phyloP scores from a whole-genome alignment of 2,329 filamentous ascomycete genomes.

The Remersonia thermophila region DNA sequence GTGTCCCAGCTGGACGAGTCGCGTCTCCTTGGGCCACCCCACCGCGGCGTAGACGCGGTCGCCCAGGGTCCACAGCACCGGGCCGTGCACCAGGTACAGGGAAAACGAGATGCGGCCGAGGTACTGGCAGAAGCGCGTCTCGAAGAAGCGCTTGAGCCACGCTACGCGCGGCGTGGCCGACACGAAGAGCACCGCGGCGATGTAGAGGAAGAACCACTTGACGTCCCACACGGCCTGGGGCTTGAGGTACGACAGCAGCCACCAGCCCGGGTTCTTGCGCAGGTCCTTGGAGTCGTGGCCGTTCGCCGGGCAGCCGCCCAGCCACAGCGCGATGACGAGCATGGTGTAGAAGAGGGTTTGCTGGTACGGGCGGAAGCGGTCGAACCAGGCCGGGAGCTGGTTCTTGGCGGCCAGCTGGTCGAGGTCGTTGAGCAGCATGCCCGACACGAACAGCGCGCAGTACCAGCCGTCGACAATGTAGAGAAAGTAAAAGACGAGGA shows the following conservation, averaged over 20 bases:
- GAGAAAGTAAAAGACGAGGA: slow-evolving; percentile 50
- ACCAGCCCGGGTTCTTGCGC: slow-evolving; percentile 44
- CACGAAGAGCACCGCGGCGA: slow-evolving; percentile 45
- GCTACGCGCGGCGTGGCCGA: slow-evolving; percentile 39
- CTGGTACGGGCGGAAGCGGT: slow-evolving; percentile 32
- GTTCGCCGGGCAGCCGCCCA: slow-evolving; percentile 47
- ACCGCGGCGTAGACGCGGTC: slow-evolving; percentile 50
- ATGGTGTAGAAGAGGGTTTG: slow-evolving; percentile 38
- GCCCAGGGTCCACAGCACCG: slow-evolving; percentile 44
- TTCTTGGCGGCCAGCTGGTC: slow-evolving; percentile 37
- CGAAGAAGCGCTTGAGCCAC: slow-evolving; percentile 46
- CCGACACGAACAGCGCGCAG: slow-evolving; percentile 43
- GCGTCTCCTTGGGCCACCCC: slow-evolving; percentile 38
- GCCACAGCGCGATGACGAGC: slow-evolving; percentile 38
- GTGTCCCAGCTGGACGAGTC: slow-evolving; percentile 35
- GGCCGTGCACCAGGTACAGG: slow-evolving; percentile 51
- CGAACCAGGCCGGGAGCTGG: slow-evolving; percentile 37
- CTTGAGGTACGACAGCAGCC: slow-evolving; percentile 45
- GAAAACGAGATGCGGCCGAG: slow-evolving; percentile 48
- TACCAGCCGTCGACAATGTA: slow-evolving; percentile 52
- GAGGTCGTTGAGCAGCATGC: slow-evolving; percentile 48
- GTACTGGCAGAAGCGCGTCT: slow-evolving; percentile 43
- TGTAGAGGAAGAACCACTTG: slow-evolving; percentile 56
- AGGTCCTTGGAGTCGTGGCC: slow-evolving; percentile 34
- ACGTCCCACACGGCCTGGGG: slow-evolving; percentile 50